Conservation (phyloP, 1,284 basidiomycete genomes). For the Fomitopsis pinicola region DNA sequence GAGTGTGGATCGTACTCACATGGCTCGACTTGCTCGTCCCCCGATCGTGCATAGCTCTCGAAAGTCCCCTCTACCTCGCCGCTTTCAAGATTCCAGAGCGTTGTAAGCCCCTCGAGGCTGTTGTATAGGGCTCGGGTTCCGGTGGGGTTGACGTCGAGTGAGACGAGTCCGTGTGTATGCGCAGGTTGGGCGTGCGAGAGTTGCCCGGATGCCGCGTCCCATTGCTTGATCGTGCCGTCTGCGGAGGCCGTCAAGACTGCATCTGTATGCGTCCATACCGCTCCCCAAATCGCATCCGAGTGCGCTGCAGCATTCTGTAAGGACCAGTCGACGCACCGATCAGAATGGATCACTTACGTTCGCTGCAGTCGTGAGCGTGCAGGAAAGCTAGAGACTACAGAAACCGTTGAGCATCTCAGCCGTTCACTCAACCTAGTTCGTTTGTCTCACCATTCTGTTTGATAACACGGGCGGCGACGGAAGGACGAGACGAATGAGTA, state of each 20-base stretch:
- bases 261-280: conserved; percentile 63
- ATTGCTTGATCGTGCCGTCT: conserved; percentile 71
- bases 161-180: conserved; percentile 74
- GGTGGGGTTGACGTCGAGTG: conserved; percentile 61
- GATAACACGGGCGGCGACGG: too few species aligned
- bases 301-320: conserved; percentile 49
- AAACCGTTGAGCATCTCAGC: background rate
- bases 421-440: background rate
- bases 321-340: conserved; percentile 6
- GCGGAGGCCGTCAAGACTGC: conserved; percentile 71
- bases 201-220: conserved; percentile 62
- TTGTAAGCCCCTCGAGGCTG: conserved; percentile 77
- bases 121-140: conserved; percentile 69
- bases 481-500: too few species aligned
- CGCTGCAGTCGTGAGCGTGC: conserved; percentile 65
- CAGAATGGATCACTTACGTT: conserved; percentile 48
- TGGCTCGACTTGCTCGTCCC: conserved; percentile 54
- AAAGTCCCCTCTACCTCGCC: conserved; percentile 57
- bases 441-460: background rate
- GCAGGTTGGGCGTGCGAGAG: conserved; percentile 56
- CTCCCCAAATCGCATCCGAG: conserved; percentile 76
- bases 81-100: conserved; percentile 61
- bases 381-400: conserved; percentile 67
- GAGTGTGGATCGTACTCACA: conserved; percentile 44
- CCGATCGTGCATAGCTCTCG: conserved; percentile 65